Evolutionary conservation across 164 flowering plant species (phyloP).

Genomic region (Taxillus chinensis): DNA sequence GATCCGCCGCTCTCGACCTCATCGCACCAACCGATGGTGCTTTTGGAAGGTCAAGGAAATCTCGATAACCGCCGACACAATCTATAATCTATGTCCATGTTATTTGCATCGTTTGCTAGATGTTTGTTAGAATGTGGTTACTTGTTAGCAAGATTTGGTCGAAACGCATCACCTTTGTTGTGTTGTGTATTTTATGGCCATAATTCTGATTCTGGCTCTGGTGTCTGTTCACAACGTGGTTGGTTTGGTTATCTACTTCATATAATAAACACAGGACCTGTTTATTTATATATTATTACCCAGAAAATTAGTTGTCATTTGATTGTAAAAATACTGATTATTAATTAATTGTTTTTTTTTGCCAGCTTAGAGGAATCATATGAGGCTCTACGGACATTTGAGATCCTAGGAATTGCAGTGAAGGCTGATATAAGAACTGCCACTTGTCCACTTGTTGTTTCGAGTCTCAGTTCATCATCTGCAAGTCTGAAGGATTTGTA

Average conservation of each 20-base stretch:
- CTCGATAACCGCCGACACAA: constrained; percentile 8
- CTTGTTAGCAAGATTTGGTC: not conserved
- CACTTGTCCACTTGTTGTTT: constrained; percentile 37
- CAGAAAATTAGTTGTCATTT: too few species aligned
- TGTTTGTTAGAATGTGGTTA: not conserved
- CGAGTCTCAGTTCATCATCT: constrained; percentile 45
- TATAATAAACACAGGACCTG: too few species aligned
- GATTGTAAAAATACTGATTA: too few species aligned
- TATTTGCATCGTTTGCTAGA: not conserved
- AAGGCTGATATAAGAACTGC: constrained; percentile 27
- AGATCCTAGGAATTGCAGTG: constrained; percentile 61
- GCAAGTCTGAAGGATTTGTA: constrained; percentile 49
- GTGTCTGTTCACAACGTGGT: too few species aligned
- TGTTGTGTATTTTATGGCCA: too few species aligned
- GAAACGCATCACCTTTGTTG: too few species aligned
- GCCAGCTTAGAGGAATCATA: constrained; percentile 77
- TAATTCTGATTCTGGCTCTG: too few species aligned
- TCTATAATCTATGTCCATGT: not conserved
- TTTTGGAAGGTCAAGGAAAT: constrained; percentile 38
- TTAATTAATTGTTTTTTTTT: not conserved
- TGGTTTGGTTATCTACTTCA: too few species aligned
- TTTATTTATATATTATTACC: too few species aligned
- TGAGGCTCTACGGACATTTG: constrained; percentile 67
- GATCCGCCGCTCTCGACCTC: constrained; percentile 72
- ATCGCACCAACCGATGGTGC: constrained; percentile 52